A percentile compares a stretch with the other conserved stretches of the same genome.
phyloP scores from a whole-genome alignment of 768 basidiomycete genomes.

The Podaxis sp. region DNA sequence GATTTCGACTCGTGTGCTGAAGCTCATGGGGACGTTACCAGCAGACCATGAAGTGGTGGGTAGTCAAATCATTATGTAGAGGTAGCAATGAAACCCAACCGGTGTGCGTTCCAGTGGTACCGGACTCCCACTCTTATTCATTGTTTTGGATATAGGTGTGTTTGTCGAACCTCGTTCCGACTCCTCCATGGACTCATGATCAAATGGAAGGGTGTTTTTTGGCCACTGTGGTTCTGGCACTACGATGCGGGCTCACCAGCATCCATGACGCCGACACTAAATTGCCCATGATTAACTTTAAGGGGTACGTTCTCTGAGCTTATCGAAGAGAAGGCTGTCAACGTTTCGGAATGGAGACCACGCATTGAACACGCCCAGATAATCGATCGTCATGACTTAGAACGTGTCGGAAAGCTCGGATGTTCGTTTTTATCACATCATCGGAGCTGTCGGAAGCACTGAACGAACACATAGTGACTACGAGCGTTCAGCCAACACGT shows the following conservation, averaged over 20 bases:
- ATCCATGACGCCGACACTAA: conserved; percentile 79
- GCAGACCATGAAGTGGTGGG: conserved; percentile 53
- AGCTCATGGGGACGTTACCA: conserved; percentile 62
- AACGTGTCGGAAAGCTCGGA: conserved; percentile 69
- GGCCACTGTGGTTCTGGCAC: conserved; percentile 61
- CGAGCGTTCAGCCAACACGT: conserved; percentile 93
- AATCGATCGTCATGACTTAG: conserved; percentile 66
- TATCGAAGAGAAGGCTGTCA: conserved; percentile 35
- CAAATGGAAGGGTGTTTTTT: conserved; percentile 60
- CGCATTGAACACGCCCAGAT: conserved; percentile 96
- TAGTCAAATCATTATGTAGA: conserved; percentile 71
- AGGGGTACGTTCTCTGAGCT: conserved; percentile 51
- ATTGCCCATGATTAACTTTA: conserved; percentile 54
- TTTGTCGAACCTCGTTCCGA: conserved; percentile 73
- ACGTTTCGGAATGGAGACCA: conserved; percentile 57
- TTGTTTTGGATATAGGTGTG: conserved; percentile 48
- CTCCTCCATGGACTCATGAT: conserved; percentile 62
- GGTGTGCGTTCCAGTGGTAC: conserved; percentile 36
- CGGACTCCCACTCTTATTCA: not conserved
- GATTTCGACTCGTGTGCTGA: conserved; percentile 77
- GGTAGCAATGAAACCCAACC: conserved; percentile 60
- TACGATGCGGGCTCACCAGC: conserved; percentile 77
- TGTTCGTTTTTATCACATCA: conserved; percentile 40
- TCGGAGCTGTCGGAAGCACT: not conserved
- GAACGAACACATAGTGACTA: conserved; percentile 58